Evolutionary conservation across 768 basidiomycete genomes (phyloP).

Genomic region (Dendrothele bispora): DNA sequence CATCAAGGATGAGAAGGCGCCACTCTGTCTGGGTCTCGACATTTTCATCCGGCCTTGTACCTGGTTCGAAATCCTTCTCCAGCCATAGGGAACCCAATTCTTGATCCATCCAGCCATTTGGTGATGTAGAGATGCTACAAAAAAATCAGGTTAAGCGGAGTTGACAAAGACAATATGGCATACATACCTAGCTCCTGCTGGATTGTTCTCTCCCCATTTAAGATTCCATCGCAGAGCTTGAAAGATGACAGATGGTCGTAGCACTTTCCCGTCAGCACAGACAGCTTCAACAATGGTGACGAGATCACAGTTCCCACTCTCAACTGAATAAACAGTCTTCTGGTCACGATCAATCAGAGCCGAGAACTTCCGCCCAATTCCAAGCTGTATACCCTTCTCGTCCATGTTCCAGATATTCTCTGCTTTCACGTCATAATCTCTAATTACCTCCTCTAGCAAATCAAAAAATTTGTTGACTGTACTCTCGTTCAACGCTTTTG

Average conservation of each 20-base stretch:
- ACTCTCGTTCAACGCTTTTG: conserved; percentile 12
- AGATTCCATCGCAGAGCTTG: not conserved
- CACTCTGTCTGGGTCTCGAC: not conserved
- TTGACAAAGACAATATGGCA: not conserved
- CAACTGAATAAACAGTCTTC: conserved; percentile 1
- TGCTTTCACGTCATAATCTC: conserved; percentile 5
- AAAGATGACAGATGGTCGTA: conserved; percentile 1
- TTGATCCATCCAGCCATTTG: conserved; percentile 18
- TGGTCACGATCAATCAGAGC: conserved; percentile 11
- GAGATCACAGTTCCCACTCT: conserved; percentile 1
- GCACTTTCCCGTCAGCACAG: conserved; percentile 1
- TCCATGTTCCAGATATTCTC: conserved; percentile 15
- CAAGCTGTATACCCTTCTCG: conserved; percentile 12
- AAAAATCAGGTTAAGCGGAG: not conserved
- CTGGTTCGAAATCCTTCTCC: conserved; percentile 11
- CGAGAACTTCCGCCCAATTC: conserved; percentile 1
- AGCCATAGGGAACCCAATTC: conserved; percentile 16
- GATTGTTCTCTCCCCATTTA: conserved; percentile 1
- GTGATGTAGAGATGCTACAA: conserved; percentile 13
- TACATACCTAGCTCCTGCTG: not conserved
- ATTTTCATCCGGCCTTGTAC: conserved; percentile 1
- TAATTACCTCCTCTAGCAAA: not conserved
- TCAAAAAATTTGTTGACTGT: conserved; percentile 8
- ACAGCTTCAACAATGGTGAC: conserved; percentile 5
- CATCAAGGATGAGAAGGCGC: conserved; percentile 19